Evolutionary conservation across 2,329 filamentous ascomycete genomes (phyloP), one percentile per base, ranked within the genome.

Genomic region (Aspergillus neoniger): DNA sequence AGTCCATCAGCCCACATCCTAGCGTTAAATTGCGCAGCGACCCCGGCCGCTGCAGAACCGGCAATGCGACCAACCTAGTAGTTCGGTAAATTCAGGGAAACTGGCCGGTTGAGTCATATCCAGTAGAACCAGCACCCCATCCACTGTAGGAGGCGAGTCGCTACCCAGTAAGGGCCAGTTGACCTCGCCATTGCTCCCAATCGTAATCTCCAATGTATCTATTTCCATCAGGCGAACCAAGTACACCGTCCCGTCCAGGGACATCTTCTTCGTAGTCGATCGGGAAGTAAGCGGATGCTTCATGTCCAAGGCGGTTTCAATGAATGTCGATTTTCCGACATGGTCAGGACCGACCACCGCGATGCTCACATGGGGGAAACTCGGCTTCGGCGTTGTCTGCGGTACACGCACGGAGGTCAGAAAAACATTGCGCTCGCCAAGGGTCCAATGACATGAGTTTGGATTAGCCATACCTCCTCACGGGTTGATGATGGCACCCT

Each of bases 111-210:
- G 89, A 76, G 88, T 91, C 48, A 96, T 90, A 82, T 97, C 91
- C 81, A 96, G 96, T 52, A 98, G 80, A 60, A 94, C 86, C 68
- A 97, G 79, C 49, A 91, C 92, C 19, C 91, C 94, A 70, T 98
- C 91, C 70, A 96, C 85, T 43, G 83, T 85, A 53, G 92, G 91
- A 61, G 91, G 83, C 63, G 88, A 83, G 61, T 91, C 90, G 71
- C 89, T 79, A 44, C 82, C 73, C 21, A 76, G 77, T 36, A 80
- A 77, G 41, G 86, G 85, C 85, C 85, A 82, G 53, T 71, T 64
- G 49, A 81, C 71, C 25, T 64, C 78, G 58, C 80, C 77, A 58
- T 82, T 77, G 38, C 79, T 77, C 61, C 82, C 77, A 56, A 85
- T 73, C 25, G 77, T 77, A 28, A 87, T 75, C 63, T 86, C 81